phyloP scores from a whole-genome alignment of 768 basidiomycete species.

The Suillus ampliporus region DNA sequence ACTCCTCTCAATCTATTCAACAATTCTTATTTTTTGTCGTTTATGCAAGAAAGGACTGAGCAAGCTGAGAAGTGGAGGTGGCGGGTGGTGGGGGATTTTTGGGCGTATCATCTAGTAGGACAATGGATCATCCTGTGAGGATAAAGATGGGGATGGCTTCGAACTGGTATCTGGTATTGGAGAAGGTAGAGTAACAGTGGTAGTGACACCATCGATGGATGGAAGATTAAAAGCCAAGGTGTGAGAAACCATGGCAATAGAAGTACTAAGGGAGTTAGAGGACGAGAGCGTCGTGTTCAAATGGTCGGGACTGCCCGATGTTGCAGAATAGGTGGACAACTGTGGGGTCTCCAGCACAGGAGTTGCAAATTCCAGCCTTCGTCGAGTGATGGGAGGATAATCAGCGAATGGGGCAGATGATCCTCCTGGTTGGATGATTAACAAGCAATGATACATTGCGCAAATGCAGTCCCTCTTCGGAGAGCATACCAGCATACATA shows the following conservation, averaged over 20 bases:
- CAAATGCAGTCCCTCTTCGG: too few relatives aligned
- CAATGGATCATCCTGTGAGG: slow-evolving; percentile 56
- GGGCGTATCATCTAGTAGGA: slow-evolving; percentile 56
- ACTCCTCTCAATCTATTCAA: too few relatives aligned
- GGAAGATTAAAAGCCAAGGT: neutral
- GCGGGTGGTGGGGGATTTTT: slow-evolving; percentile 30
- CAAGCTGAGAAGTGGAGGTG: slow-evolving; percentile 31
- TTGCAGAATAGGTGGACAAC: neutral
- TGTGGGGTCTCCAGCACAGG: slow-evolving; percentile 6
- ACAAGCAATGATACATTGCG: too few relatives aligned
- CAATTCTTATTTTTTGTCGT: too few relatives aligned
- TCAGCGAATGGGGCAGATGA: slow-evolving; percentile 13
- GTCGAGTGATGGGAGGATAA: slow-evolving; percentile 26
- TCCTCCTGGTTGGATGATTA: slow-evolving; percentile 38
- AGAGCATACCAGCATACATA: too few relatives aligned
- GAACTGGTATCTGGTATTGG: neutral
- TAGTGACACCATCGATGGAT: neutral
- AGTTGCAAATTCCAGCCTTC: slow-evolving; percentile 19
- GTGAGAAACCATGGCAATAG: slow-evolving; percentile 1
- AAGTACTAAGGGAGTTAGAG: neutral
- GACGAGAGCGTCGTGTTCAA: neutral
- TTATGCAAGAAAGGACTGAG: slow-evolving; percentile 13
- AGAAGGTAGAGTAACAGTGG: slow-evolving; percentile 11
- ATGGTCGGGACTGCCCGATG: neutral
- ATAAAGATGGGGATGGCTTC: slow-evolving; percentile 7